Evolutionary conservation across 371 early-diverging fungal species (phyloP).

Genomic region (Rhizopus stolonifer): DNA sequence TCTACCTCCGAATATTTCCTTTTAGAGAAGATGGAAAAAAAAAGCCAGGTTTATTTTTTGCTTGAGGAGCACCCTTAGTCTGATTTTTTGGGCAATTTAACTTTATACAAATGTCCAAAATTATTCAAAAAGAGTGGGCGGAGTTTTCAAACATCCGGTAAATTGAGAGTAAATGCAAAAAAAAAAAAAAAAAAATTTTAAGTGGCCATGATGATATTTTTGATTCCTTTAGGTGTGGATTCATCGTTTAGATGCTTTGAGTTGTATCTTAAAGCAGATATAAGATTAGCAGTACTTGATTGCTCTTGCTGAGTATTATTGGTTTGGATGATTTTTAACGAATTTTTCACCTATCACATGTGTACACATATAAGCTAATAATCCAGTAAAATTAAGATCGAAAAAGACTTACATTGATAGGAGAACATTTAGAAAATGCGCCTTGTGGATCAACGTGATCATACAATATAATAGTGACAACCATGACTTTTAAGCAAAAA

Average conservation of each 20-base stretch:
- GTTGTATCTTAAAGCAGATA: conserved; percentile 78
- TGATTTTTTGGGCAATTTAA: no score
- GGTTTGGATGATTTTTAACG: conserved; percentile 74
- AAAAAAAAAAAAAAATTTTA: background rate
- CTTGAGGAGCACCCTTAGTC: no score
- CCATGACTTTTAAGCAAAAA: conserved; percentile 84
- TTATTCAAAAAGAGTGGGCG: no score
- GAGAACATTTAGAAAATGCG: conserved; percentile 72
- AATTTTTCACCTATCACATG: conserved; percentile 53
- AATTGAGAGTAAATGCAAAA: no score
- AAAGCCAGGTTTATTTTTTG: no score
- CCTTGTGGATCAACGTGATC: conserved; percentile 88
- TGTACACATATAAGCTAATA: no score
- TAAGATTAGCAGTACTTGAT: conserved; percentile 61
- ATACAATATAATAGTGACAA: conserved; percentile 84
- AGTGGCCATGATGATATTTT: conserved; percentile 53
- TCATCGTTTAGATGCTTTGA: conserved; percentile 86
- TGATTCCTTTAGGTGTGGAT: conserved; percentile 76
- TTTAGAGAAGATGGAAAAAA: no score
- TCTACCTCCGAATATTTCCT: no score
- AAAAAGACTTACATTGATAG: conserved; percentile 68
- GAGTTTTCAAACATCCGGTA: no score
- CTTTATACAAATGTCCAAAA: no score
- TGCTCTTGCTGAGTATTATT: conserved; percentile 34
- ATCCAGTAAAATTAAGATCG: no score